Conservation (phyloP, 1,284 basidiomycete genomes). For the Neotropicomus parvogracilis region DNA sequence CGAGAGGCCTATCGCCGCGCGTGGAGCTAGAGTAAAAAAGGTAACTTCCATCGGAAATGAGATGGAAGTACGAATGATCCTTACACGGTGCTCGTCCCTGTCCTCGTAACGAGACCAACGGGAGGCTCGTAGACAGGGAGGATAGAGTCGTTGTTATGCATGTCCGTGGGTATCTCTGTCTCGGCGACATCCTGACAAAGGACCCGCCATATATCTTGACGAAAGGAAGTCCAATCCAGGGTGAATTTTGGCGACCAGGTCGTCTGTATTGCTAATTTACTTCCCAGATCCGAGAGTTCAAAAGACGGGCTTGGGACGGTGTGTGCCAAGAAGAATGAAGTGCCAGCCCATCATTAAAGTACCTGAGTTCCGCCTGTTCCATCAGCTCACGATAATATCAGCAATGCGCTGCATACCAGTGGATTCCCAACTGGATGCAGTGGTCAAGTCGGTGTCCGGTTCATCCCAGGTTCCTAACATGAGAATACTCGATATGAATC, state of each 20-base stretch:
- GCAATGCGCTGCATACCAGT: not conserved
- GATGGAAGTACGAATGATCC: not conserved
- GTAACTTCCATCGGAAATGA: constrained; percentile 10
- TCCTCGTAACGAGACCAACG: not conserved
- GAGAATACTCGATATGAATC: too few species aligned
- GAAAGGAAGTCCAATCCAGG: constrained; percentile 21
- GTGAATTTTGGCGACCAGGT: not conserved
- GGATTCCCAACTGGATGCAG: too few species aligned
- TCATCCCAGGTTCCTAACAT: too few species aligned
- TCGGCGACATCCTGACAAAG: constrained; percentile 20
- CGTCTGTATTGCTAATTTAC: not conserved
- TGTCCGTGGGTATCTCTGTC: not conserved
- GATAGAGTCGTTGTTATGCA: constrained; percentile 13
- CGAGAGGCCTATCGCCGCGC: constrained; percentile 8
- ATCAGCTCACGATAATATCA: not conserved
- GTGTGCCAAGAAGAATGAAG: too few species aligned
- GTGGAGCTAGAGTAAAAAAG: not conserved
- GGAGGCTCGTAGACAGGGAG: constrained; percentile 25
- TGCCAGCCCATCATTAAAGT: too few species aligned
- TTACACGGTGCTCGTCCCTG: constrained; percentile 7
- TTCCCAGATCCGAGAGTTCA: not conserved
- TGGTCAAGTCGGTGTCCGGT: not conserved
- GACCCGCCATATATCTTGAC: constrained; percentile 24
- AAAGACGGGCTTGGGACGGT: not conserved
- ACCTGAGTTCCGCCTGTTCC: too few species aligned